Base-by-base conservation (phyloP, 75 land plant genomes). In the Ceratopteris richardii region DNA sequence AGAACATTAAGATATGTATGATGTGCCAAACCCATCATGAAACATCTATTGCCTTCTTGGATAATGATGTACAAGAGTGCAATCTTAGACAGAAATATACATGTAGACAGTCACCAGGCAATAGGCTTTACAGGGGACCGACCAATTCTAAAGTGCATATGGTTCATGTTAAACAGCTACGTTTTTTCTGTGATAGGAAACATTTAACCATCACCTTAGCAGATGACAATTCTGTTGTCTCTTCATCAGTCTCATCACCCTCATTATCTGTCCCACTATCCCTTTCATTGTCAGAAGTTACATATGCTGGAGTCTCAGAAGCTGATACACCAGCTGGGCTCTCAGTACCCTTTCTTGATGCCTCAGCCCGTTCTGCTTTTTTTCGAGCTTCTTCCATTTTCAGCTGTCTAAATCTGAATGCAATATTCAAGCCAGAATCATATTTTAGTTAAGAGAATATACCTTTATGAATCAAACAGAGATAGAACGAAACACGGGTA, bases 331-430 rank as follows among this genome's bases (percentile, higher is more conserved):
- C n/a, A n/a, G 54, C 37, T 43, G 50, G 52, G 29, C 26, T 61
- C 36, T 73, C 58, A 28, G 56, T 61, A 21, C 59, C 80, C 29
- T 76, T 68, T 16, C 52, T 52, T 0, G 73, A 73, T 4, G 76
- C 41, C 23, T 72, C 76, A 33, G 73, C 77, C 43, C 29, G 60
- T 21, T 72, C 16, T 27, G 65, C 73, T 58, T 80, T 90, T 66
- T 43, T 77, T 17, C 58, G 76, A 51, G 83, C 82, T 65, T 90
- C 86, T 39, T 81, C 86, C 56, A 19, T 56, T 67, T 82, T 95
- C 43, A 84, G 61, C 73, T 84, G 87, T 57, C 63, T 84, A 47
- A 84, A 90, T 58, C 91, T 90, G 70, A 56, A 56, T 17, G 33
- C 53, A 42, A 20, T 17, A 41, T 19, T 59, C 59, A 36, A 41